These are phyloP conservation scores for Zasmidium angulare DNA, from an alignment of 2,329 filamentous ascomycete genomes.

Conservation along the genomic window DNA sequence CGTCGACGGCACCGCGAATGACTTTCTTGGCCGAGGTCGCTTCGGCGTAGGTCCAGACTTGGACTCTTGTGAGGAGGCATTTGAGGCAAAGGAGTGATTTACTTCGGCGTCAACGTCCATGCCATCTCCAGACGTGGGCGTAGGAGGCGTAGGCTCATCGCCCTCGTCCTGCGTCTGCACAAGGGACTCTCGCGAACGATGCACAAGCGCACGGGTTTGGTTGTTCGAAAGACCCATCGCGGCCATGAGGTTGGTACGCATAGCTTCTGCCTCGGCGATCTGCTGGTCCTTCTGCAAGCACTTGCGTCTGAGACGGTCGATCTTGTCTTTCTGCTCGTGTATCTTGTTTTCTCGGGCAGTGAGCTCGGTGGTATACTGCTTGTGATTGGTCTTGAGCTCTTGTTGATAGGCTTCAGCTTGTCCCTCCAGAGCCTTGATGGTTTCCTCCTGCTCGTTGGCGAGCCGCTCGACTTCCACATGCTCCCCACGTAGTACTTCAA, in stretches of 20 bases:
- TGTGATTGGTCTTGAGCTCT: background rate
- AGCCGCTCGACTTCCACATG: conserved; percentile 19
- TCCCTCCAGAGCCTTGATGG: background rate
- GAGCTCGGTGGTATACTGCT: background rate
- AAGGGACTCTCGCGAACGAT: conserved; percentile 20
- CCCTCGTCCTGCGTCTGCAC: conserved; percentile 11
- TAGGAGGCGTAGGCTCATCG: conserved; percentile 16
- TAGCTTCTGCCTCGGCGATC: conserved; percentile 39
- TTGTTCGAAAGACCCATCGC: conserved; percentile 35
- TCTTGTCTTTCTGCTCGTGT: conserved; percentile 25
- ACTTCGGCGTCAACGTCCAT: conserved; percentile 19
- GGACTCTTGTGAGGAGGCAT: conserved; percentile 31
- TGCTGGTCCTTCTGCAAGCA: conserved; percentile 38
- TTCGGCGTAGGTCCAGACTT: conserved; percentile 42
- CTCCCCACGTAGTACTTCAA: conserved; percentile 37
- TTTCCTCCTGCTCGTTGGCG: background rate
- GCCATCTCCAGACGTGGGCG: conserved; percentile 13
- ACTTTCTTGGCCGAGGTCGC: conserved; percentile 27
- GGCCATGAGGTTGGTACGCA: conserved; percentile 38
- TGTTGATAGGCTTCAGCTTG: background rate
- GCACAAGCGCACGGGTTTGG: conserved; percentile 13
- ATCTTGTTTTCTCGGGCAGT: conserved; percentile 18
- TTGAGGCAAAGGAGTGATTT: conserved; percentile 26
- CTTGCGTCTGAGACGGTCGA: conserved; percentile 33
- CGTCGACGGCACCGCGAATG: conserved; percentile 16